Percentiles rank a stretch among this genome's conserved stretches.
Evolutionary conservation across 768 basidiomycete species (phyloP).

Genomic region (Chiua virens): DNA sequence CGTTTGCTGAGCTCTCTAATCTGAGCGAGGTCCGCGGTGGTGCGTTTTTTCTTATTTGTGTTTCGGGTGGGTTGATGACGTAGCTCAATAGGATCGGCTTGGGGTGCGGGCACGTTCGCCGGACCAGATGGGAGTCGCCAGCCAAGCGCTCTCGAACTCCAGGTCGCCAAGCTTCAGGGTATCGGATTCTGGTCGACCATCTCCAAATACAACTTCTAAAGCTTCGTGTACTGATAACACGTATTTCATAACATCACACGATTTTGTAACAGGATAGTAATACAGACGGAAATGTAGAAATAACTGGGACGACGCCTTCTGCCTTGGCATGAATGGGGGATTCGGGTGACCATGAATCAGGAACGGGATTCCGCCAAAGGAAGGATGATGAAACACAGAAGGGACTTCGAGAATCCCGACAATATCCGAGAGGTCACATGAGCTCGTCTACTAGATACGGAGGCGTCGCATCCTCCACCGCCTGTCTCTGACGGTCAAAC

Average conservation of each 20-base stretch:
- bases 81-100: constrained; percentile 62
- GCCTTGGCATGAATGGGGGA: too few relatives aligned
- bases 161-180: constrained; percentile 54
- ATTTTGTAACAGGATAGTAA: too few relatives aligned
- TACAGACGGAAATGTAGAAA: too few relatives aligned
- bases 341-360: too few relatives aligned
- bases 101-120: constrained; percentile 71
- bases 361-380: too few relatives aligned
- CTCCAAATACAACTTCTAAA: constrained; percentile 36
- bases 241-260: too few relatives aligned
- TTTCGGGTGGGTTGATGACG: background rate
- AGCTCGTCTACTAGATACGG: constrained; percentile 12
- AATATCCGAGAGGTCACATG: constrained; percentile 1
- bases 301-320: too few relatives aligned
- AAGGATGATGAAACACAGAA: too few relatives aligned
- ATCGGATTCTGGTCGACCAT: constrained; percentile 49
- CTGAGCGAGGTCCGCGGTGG: constrained; percentile 58
- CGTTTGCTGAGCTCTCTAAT: constrained; percentile 44
- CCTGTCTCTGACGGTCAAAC: constrained; percentile 2
- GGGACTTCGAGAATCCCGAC: too few relatives aligned
- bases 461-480: constrained; percentile 1
- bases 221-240: too few relatives aligned
- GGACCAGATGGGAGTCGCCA: constrained; percentile 46
- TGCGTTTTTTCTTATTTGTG: constrained; percentile 16
- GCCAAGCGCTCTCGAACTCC: constrained; percentile 50